Conservation (phyloP, 768 basidiomycete genomes). For the Russula lepida region DNA sequence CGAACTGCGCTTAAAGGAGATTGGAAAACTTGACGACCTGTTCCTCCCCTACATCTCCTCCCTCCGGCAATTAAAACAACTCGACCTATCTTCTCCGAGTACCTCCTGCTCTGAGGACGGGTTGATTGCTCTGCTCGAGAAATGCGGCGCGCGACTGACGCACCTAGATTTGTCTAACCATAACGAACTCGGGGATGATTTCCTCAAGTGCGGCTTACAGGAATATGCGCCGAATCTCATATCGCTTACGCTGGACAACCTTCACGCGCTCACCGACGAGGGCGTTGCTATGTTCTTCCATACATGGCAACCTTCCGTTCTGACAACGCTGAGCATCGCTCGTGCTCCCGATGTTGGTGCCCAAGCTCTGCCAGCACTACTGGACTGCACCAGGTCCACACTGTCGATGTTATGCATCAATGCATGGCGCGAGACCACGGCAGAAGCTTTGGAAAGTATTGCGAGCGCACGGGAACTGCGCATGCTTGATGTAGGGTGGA, state of each 20-base stretch:
- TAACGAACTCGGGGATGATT: conserved; percentile 46
- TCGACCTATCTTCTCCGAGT: conserved; percentile 65
- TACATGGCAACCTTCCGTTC: conserved; percentile 33
- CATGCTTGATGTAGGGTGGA: conserved; percentile 77
- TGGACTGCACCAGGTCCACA: conserved; percentile 54
- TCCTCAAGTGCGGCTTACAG: conserved; percentile 53
- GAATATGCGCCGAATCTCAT: conserved; percentile 40
- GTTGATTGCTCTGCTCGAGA: conserved; percentile 45
- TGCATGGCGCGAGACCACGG: conserved; percentile 57
- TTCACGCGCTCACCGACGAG: conserved; percentile 57
- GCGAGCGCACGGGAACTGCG: conserved; percentile 35
- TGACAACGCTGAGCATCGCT: conserved; percentile 31
- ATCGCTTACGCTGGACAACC: conserved; percentile 45
- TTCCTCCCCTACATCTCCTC: conserved; percentile 48
- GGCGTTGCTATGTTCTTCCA: conserved; percentile 66
- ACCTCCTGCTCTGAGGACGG: conserved; percentile 48
- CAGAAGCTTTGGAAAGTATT: conserved; percentile 37
- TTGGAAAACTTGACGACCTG: conserved; percentile 60
- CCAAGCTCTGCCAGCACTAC: conserved; percentile 36
- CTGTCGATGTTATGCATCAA: conserved; percentile 65
- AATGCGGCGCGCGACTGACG: conserved; percentile 46
- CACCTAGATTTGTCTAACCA: conserved; percentile 70
- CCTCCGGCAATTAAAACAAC: conserved; percentile 39
- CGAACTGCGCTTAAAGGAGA: conserved; percentile 71
- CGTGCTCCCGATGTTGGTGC: conserved; percentile 14